phyloP scores from a whole-genome alignment of 371 early-diverging fungal genomes.

The Rhizopus stolonifer region DNA sequence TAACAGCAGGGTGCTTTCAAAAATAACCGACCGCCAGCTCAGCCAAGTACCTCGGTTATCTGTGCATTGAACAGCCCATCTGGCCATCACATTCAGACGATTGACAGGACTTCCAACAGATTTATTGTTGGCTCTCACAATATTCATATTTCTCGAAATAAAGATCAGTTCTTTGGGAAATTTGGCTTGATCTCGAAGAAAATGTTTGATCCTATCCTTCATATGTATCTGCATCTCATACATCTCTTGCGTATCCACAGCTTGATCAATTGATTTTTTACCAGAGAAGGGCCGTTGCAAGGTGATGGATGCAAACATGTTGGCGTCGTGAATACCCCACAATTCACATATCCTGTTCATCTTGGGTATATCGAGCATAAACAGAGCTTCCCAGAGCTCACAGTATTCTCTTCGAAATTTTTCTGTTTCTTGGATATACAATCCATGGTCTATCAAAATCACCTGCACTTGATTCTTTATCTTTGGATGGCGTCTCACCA shows the following conservation, averaged over 20 bases:
- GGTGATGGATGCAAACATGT: constrained; percentile 82
- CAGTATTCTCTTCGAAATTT: constrained; percentile 81
- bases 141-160: constrained; percentile 87
- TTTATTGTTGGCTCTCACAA: constrained; percentile 85
- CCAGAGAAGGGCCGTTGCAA: constrained; percentile 76
- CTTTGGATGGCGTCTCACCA: constrained; percentile 72
- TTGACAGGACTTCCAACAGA: constrained; percentile 84
- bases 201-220: constrained; percentile 71
- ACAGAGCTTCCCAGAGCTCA: constrained; percentile 84
- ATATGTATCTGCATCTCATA: constrained; percentile 73
- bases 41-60: constrained; percentile 27
- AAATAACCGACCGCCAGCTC: constrained; percentile 40
- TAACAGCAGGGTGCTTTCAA: constrained; percentile 60
- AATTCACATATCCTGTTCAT: constrained; percentile 62
- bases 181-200: constrained; percentile 67
- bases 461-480: constrained; percentile 49
- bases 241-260: constrained; percentile 50
- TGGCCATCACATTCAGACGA: constrained; percentile 84
- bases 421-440: constrained; percentile 78
- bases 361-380: constrained; percentile 65
- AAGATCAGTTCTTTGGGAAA: constrained; percentile 90
- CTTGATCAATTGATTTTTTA: constrained; percentile 44
- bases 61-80: constrained; percentile 73
- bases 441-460: constrained; percentile 90
- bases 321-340: constrained; percentile 87